Percentiles rank a stretch among this genome's conserved stretches.
Conservation (phyloP, 805 yeast genomes). For the Yueomyces sinensis region DNA sequence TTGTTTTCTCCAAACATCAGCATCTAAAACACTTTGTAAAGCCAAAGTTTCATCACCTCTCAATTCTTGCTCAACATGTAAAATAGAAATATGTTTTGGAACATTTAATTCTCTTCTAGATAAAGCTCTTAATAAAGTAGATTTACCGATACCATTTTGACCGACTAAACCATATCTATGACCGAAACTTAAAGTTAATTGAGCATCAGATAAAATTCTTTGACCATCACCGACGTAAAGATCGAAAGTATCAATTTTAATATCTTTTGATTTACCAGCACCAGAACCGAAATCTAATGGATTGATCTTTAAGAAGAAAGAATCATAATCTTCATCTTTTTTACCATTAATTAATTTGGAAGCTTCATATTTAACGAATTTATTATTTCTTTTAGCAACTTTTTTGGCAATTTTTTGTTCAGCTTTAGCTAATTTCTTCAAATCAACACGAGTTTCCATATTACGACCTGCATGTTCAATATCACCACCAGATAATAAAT, state of each 20-base stretch:
- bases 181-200: slow-evolving; percentile 79
- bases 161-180: slow-evolving; percentile 96
- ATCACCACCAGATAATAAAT: slow-evolving; percentile 63
- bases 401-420: slow-evolving; percentile 95
- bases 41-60: slow-evolving; percentile 88
- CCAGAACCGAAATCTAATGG: slow-evolving; percentile 83
- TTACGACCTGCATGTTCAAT: slow-evolving; percentile 86
- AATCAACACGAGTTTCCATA: slow-evolving; percentile 89
- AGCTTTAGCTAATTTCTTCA: slow-evolving; percentile 92
- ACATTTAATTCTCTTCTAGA: slow-evolving; percentile 88
- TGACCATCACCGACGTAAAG: slow-evolving; percentile 92
- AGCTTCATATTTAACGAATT: slow-evolving; percentile 85
- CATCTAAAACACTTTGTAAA: slow-evolving; percentile 91
- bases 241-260: slow-evolving; percentile 85
- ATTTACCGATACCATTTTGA: slow-evolving; percentile 99
- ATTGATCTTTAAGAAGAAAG: slow-evolving; percentile 87
- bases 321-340: slow-evolving; percentile 72
- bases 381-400: slow-evolving; percentile 76
- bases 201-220: slow-evolving; percentile 80
- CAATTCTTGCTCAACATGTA: slow-evolving; percentile 96
- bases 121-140: slow-evolving; percentile 80
- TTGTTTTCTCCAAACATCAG: slow-evolving; percentile 98
- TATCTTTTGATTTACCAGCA: slow-evolving; percentile 96
- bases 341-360: slow-evolving; percentile 65
- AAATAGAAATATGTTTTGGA: slow-evolving; percentile 89